Base-by-base conservation (phyloP, 805 yeast genomes). In the Huiozyma naganishii region DNA sequence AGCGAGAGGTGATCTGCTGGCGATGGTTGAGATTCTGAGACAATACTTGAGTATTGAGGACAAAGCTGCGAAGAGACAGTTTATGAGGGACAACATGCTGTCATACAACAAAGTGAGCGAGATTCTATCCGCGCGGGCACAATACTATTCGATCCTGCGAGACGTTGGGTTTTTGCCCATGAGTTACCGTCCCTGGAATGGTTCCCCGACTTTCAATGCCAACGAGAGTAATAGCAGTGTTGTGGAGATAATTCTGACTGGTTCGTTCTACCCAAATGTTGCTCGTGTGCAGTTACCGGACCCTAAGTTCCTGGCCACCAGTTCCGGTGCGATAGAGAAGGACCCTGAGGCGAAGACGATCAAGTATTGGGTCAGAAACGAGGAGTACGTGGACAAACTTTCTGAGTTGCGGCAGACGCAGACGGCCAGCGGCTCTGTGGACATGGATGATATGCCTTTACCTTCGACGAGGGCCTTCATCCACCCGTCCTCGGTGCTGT, bases 221-320 rank as follows among this genome's bases (percentile, higher is more conserved):
- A 81, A 83, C 49, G 61, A 62, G 5, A 55, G 55, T 0, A 79
- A 80, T 52, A 59, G 62, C 32, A 62, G 73, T 3, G 66, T 89
- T 0, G 51, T 87, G 1, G 70, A 78, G 23, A 76, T 94, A 0
- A 70, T 90, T 1, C 64, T 88, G 13, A 79, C 95, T 0, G 94
- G 95, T 3, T 73, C 95, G 0, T 76, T 80, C 52, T 84, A 82
- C 54, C 97, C 97, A 0, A 82, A 83, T 44, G 68, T 87, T 32
- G 89, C 92, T 0, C 71, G 86, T 48, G 84, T 87, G 4, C 87
- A 83, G 53, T 66, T 77, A 17, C 97, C 97, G 0, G 88, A 86
- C 48, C 77, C 89, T 3, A 85, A 83, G 54, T 90, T 66, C 58
- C 65, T 77, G 37, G 73, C 79, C 33, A 77, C 86, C 1, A 66